Evolutionary conservation across 176 grass and related monocot species (phyloP).

Genomic region (Aegilops umbellulata): DNA sequence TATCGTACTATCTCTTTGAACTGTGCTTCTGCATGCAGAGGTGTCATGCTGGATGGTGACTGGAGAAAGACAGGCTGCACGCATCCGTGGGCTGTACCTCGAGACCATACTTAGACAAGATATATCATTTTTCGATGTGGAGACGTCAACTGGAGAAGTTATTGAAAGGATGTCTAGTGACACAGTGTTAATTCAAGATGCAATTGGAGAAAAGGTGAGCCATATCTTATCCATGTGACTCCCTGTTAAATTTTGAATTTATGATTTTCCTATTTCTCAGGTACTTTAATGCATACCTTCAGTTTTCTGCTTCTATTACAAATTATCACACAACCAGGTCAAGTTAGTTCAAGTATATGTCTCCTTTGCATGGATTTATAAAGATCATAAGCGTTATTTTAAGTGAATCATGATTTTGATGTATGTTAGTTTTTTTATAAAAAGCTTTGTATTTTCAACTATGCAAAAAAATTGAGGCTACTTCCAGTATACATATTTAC

Average conservation of each 20-base stretch:
- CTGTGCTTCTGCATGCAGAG: slow-evolving; percentile 39
- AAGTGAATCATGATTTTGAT: neutral
- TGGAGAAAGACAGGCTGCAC: slow-evolving; percentile 66
- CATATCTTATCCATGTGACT: neutral
- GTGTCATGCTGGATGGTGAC: slow-evolving; percentile 70
- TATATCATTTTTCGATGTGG: slow-evolving; percentile 62
- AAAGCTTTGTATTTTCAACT: neutral
- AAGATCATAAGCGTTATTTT: neutral
- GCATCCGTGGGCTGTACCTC: slow-evolving; percentile 69
- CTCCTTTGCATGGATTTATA: neutral
- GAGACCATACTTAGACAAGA: slow-evolving; percentile 73
- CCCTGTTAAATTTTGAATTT: neutral
- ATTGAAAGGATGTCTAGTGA: slow-evolving; percentile 72
- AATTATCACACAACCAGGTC: neutral
- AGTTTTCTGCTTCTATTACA: neutral
- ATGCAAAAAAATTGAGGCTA: neutral
- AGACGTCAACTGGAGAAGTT: slow-evolving; percentile 74
- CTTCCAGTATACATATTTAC: neutral
- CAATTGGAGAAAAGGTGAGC: slow-evolving; percentile 74
- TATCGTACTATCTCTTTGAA: slow-evolving; percentile 1
- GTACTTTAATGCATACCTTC: neutral
- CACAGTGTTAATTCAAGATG: slow-evolving; percentile 78
- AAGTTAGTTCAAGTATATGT: neutral
- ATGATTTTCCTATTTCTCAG: neutral
- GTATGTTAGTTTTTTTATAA: neutral